Conservation (phyloP, 495 filamentous ascomycete species). For the Aspergillus avenaceus region DNA sequence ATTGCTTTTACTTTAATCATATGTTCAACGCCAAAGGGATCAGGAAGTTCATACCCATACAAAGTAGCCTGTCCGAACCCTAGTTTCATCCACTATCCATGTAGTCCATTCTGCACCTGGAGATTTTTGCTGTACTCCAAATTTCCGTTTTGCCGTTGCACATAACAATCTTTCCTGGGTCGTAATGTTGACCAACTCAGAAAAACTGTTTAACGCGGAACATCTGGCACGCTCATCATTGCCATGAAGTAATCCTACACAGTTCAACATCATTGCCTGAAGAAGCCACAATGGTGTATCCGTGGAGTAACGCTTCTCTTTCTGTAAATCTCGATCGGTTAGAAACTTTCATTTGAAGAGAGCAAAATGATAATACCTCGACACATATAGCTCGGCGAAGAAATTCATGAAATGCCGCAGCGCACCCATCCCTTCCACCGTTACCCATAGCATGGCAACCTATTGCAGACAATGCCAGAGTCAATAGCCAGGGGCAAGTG, state of each 20-base stretch:
- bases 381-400: slow-evolving; percentile 35
- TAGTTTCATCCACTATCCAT: slow-evolving; percentile 34
- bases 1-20: slow-evolving; percentile 6
- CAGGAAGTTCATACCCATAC: slow-evolving; percentile 35
- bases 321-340: slow-evolving; percentile 16
- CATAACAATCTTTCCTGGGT: slow-evolving; percentile 21
- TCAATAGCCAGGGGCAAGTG: slow-evolving; percentile 39
- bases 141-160: not conserved
- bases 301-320: slow-evolving; percentile 18
- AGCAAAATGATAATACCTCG: slow-evolving; percentile 22
- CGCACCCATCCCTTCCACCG: slow-evolving; percentile 23
- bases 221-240: slow-evolving; percentile 24
- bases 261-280: slow-evolving; percentile 37
- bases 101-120: slow-evolving; percentile 18
- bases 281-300: slow-evolving; percentile 29
- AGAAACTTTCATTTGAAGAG: not conserved
- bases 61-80: slow-evolving; percentile 39
- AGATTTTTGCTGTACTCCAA: slow-evolving; percentile 6
- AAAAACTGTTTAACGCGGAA: slow-evolving; percentile 24
- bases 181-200: slow-evolving; percentile 30
- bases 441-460: slow-evolving; percentile 35
- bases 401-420: slow-evolving; percentile 40
- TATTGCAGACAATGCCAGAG: slow-evolving; percentile 40
- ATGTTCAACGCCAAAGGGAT: not conserved
- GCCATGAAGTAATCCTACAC: slow-evolving; percentile 38